Evolutionary conservation across 2,329 filamentous ascomycete species (phyloP), one percentile per base, ranked within the genome.

Genomic region (Trichoderma koningiopsis): DNA sequence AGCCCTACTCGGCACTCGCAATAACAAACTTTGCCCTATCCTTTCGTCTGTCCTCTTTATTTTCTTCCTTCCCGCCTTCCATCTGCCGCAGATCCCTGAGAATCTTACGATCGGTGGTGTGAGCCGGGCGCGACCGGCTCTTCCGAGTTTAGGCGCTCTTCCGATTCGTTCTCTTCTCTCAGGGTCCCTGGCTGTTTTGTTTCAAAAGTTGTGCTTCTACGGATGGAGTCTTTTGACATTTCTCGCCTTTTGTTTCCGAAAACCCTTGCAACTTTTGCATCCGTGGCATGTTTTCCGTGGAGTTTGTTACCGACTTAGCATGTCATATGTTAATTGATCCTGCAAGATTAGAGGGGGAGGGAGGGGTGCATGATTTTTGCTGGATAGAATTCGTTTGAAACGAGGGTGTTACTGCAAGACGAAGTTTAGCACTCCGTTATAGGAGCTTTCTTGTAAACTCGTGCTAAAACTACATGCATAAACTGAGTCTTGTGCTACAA

Each of bases 61-160:
- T 53, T 35, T 29, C 33, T 62, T 62, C 43, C 27, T 43, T 56
- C 14, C 61, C 61, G 49, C 49, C 52, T 33, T 40, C 61, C 31
- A 16, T 57, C 61, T 24, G 33, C 62, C 37, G 62, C 57, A 29
- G 62, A 65, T 65, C 63, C 55, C 40, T 67, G 16, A 27, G 22
- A 56, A 67, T 67, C 63, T 67, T 67, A 67, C 40, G 63, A 67
- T 67, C 55, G 63, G 63, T 67, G 63, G 63, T 57, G 63, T 40
- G 63, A 67, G 63, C 63, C 63, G 63, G 63, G 55, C 63, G 40
- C 63, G 37, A 59, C 63, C 63, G 63, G 63, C 40, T 67, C 63
- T 67, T 67, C 53, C 55, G 55, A 59, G 55, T 58, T 13, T 35
- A 55, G 63, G 4, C 29, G 31, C 19, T 16, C 63, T 55, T 59